A percentile compares a stretch with the other conserved stretches of the same genome.
These are phyloP conservation scores for Tympanopsis confertula DNA, from an alignment of 2,329 filamentous ascomycete genomes.

Conservation along the genomic window DNA sequence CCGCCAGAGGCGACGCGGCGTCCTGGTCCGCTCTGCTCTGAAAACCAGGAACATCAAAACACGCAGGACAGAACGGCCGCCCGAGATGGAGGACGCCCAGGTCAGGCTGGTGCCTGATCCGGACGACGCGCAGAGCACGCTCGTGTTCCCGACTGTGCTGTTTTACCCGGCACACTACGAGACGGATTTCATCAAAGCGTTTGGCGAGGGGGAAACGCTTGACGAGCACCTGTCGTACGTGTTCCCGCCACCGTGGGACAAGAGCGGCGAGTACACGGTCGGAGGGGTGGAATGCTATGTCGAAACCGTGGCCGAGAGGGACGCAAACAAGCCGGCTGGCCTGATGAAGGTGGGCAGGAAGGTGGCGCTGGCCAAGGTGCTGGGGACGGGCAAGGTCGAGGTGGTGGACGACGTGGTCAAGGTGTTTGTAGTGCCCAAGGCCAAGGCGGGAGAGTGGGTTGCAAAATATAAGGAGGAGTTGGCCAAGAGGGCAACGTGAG, in stretches of 20 bases:
- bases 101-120: slow-evolving; percentile 62
- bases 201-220: slow-evolving; percentile 65
- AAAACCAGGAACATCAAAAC: slow-evolving; percentile 58
- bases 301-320: slow-evolving; percentile 66
- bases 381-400: slow-evolving; percentile 69
- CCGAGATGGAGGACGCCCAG: slow-evolving; percentile 76
- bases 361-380: slow-evolving; percentile 61
- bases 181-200: slow-evolving; percentile 82
- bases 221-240: slow-evolving; percentile 74
- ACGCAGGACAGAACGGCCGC: slow-evolving; percentile 56
- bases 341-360: slow-evolving; percentile 86
- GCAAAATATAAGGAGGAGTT: slow-evolving; percentile 67
- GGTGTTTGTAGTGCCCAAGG: slow-evolving; percentile 71
- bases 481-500: slow-evolving; percentile 43
- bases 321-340: not conserved
- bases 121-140: slow-evolving; percentile 57
- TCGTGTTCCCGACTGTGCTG: slow-evolving; percentile 70
- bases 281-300: slow-evolving; percentile 73
- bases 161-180: slow-evolving; percentile 76
- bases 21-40: slow-evolving; percentile 55
- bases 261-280: slow-evolving; percentile 49
- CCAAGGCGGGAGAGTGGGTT: slow-evolving; percentile 65
- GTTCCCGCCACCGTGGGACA: slow-evolving; percentile 81
- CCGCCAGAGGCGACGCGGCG: slow-evolving; percentile 40
- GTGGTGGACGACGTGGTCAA: slow-evolving; percentile 76